These are phyloP conservation scores for Beauveria medogensis DNA, from an alignment of 2,329 filamentous ascomycete species.

Conservation along the genomic window DNA sequence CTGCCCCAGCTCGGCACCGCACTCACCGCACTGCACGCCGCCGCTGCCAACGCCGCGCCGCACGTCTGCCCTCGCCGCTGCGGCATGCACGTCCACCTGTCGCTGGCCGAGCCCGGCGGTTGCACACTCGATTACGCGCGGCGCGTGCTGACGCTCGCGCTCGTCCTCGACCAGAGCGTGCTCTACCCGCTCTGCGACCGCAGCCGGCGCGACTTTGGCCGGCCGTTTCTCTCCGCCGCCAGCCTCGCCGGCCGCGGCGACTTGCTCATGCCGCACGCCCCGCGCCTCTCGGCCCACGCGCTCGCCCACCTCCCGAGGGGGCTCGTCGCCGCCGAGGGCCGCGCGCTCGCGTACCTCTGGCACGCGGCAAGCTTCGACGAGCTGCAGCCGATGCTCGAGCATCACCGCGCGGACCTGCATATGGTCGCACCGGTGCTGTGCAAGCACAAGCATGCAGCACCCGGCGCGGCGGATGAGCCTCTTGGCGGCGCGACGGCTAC, in stretches of 20 bases:
- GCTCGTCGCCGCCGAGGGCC: not conserved
- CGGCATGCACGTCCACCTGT: slow-evolving; percentile 15
- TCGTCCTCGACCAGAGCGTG: slow-evolving; percentile 12
- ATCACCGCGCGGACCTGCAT: not conserved
- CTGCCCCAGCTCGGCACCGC: slow-evolving; percentile 7
- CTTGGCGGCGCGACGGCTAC: not conserved
- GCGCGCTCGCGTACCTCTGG: not conserved
- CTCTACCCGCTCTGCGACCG: slow-evolving; percentile 12
- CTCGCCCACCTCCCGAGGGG: not conserved
- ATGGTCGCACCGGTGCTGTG: not conserved
- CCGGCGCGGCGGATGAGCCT: not conserved
- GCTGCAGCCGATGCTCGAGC: not conserved
- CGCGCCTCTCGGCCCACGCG: not conserved
- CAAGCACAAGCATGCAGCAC: not conserved
- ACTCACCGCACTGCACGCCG: not conserved
- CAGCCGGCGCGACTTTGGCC: not conserved
- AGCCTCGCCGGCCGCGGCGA: not conserved
- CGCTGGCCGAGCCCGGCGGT: not conserved
- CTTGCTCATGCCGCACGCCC: not conserved
- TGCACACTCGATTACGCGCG: slow-evolving; percentile 65
- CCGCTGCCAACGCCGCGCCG: not conserved
- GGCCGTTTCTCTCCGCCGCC: not conserved
- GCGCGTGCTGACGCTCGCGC: slow-evolving; percentile 64
- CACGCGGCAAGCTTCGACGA: not conserved
- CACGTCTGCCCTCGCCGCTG: slow-evolving; percentile 3